Evolutionary conservation across 768 basidiomycete genomes (phyloP).

Genomic region (Lanmaoa rubissima): DNA sequence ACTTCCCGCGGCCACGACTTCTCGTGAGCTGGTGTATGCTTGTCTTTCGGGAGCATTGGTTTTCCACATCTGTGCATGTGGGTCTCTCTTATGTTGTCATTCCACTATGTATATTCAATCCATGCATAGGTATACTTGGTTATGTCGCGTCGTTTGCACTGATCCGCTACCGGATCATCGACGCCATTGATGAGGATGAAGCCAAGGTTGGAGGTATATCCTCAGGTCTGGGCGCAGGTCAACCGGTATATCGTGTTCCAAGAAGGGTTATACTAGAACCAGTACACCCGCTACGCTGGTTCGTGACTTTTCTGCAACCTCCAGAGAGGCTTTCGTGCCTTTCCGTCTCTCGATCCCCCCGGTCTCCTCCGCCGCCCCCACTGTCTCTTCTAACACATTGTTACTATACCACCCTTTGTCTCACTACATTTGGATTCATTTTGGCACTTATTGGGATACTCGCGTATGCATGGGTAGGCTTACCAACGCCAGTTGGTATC

Average conservation of each 20-base stretch:
- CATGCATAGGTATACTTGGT: conserved; percentile 25
- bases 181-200: conserved; percentile 13
- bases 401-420: conserved; percentile 26
- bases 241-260: conserved; percentile 1
- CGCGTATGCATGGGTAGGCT: conserved; percentile 24
- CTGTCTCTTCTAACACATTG: conserved; percentile 24
- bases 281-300: conserved; percentile 4
- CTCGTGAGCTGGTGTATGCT: conserved; percentile 27
- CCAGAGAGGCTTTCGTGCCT: neutral
- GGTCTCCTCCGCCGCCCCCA: conserved; percentile 7
- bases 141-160: conserved; percentile 30
- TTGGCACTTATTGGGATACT: conserved; percentile 28
- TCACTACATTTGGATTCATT: conserved; percentile 25
- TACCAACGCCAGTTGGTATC: conserved; percentile 26
- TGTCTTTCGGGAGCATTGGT: conserved; percentile 32
- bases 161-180: conserved; percentile 27
- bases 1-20: neutral
- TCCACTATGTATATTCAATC: neutral
- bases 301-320: neutral
- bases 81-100: conserved; percentile 3
- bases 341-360: neutral
- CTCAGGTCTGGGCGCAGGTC: conserved; percentile 1
- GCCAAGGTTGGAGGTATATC: conserved; percentile 11
- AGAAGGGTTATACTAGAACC: conserved; percentile 18
- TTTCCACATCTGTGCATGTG: conserved; percentile 31